phyloP scores from a whole-genome alignment of 169 alveolate species.

The Cryptosporidium viatorum region DNA sequence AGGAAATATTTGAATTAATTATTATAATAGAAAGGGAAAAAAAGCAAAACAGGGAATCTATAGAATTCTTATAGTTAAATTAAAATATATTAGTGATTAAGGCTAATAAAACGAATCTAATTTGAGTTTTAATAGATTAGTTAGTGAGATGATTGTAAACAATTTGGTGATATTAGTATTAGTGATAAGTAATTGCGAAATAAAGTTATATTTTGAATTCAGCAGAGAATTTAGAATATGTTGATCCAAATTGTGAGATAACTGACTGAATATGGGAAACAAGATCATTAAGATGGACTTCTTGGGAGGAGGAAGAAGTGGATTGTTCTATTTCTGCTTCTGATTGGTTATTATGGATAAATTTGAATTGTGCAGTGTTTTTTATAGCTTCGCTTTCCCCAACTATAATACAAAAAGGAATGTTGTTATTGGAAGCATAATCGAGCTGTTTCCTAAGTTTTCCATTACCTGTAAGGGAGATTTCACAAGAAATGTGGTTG shows the following conservation, averaged over 20 bases:
- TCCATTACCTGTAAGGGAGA: slow-evolving; percentile 47
- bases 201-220: not conserved
- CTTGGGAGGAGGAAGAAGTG: slow-evolving; percentile 7
- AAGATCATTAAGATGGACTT: slow-evolving; percentile 15
- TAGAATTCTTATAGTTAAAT: no score
- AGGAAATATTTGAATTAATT: no score
- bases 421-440: slow-evolving; percentile 29
- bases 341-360: not conserved
- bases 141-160: not conserved
- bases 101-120: no score
- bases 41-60: no score
- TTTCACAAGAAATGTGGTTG: slow-evolving; percentile 54
- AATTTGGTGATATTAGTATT: not conserved
- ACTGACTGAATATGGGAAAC: slow-evolving; percentile 11
- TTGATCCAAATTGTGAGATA: slow-evolving; percentile 19
- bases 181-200: not conserved
- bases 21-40: no score
- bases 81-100: no score
- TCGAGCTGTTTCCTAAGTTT: slow-evolving; percentile 63
- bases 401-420: slow-evolving; percentile 62
- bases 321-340: not conserved
- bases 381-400: slow-evolving; percentile 34
- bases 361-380: slow-evolving; percentile 40
- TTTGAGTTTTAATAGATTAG: no score
- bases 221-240: slow-evolving; percentile 25